Evolutionary conservation across 2,329 filamentous ascomycete genomes (phyloP).

Genomic region (Scedosporium dehoogii): DNA sequence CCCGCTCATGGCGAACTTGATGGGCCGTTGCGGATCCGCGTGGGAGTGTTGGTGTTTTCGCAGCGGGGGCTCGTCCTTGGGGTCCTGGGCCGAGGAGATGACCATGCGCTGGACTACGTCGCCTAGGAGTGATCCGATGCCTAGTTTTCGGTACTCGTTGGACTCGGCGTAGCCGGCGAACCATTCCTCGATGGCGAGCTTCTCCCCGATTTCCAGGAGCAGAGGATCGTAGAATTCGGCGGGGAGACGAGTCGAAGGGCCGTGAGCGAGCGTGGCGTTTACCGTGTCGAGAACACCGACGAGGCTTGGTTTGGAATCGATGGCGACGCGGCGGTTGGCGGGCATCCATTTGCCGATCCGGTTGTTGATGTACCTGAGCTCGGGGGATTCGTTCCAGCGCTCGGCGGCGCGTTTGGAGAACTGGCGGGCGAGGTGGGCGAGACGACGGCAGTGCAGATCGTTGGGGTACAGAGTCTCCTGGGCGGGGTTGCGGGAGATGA

Average conservation of each 20-base stretch:
- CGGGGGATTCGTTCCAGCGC: conserved; percentile 64
- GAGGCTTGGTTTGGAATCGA: conserved; percentile 75
- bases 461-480: conserved; percentile 79
- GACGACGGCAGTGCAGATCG: conserved; percentile 62
- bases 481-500: conserved; percentile 51
- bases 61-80: conserved; percentile 38
- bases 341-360: conserved; percentile 83
- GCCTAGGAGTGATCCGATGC: conserved; percentile 76
- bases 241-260: conserved; percentile 67
- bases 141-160: conserved; percentile 76
- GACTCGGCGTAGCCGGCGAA: conserved; percentile 78
- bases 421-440: conserved; percentile 56
- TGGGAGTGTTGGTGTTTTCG: conserved; percentile 14
- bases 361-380: conserved; percentile 76
- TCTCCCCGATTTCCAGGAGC: conserved; percentile 57
- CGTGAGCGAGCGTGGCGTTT: conserved; percentile 81
- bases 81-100: conserved; percentile 32
- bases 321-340: conserved; percentile 56
- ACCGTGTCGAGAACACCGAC: conserved; percentile 92
- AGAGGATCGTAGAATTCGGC: conserved; percentile 78
- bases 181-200: conserved; percentile 85
- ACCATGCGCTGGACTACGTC: conserved; percentile 74
- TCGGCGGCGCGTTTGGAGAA: conserved; percentile 64
- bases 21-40: conserved; percentile 22
- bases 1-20: conserved; percentile 71